phyloP scores from a whole-genome alignment of 2,329 filamentous ascomycete genomes.

The Cladophialophora bantiana region DNA sequence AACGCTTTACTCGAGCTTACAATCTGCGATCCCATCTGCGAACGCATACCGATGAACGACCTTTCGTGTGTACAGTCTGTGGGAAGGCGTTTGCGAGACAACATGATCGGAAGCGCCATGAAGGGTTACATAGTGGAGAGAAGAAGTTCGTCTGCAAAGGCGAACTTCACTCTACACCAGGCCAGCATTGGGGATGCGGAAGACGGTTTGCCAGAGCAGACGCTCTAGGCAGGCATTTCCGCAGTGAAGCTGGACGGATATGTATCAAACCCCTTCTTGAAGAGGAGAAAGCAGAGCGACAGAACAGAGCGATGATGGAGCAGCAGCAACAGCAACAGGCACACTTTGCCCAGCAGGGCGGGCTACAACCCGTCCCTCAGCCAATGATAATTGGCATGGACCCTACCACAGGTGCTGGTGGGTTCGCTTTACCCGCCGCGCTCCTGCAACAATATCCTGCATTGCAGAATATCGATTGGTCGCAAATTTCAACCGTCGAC shows the following conservation, averaged over 20 bases:
- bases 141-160: slow-evolving; percentile 99
- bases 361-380: slow-evolving; percentile 62
- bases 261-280: slow-evolving; percentile 98
- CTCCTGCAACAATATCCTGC: slow-evolving; percentile 91
- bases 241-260: slow-evolving; percentile 91
- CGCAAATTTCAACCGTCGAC: slow-evolving; percentile 70
- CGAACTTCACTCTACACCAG: slow-evolving; percentile 72
- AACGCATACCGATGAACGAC: slow-evolving; percentile 95
- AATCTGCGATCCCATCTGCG: slow-evolving; percentile 94
- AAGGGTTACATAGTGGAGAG: slow-evolving; percentile 93
- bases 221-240: slow-evolving; percentile 91
- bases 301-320: slow-evolving; percentile 76
- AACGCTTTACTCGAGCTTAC: slow-evolving; percentile 94
- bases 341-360: slow-evolving; percentile 57
- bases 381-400: slow-evolving; percentile 68
- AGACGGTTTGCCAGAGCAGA: slow-evolving; percentile 93
- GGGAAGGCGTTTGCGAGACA: slow-evolving; percentile 97
- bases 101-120: slow-evolving; percentile 95
- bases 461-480: slow-evolving; percentile 89
- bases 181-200: slow-evolving; percentile 89
- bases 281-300: slow-evolving; percentile 85
- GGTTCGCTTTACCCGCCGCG: slow-evolving; percentile 81
- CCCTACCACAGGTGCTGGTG: slow-evolving; percentile 61
- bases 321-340: slow-evolving; percentile 66
- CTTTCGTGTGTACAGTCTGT: slow-evolving; percentile 96